phyloP scores from a whole-genome alignment of 2,329 filamentous ascomycete genomes.

The Fusarium aywerte region DNA sequence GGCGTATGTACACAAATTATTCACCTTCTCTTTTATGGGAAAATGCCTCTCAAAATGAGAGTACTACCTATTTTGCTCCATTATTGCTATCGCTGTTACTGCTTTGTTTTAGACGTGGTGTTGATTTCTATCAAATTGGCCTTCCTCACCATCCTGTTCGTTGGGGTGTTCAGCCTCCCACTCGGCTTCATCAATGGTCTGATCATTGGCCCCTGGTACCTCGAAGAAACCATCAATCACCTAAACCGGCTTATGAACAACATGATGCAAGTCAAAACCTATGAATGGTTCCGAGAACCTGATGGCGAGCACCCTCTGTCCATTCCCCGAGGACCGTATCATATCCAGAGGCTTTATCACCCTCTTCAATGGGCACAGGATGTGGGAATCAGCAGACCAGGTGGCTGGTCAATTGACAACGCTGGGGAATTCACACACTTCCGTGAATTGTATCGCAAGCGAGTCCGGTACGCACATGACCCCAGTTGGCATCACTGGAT shows the following conservation, averaged over 20 bases:
- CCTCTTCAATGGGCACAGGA: neutral
- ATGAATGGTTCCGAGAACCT: neutral
- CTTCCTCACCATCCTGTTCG: no score
- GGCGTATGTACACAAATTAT: no score
- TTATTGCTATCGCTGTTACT: no score
- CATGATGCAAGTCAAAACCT: neutral
- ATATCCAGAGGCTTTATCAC: neutral
- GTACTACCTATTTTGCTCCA: no score
- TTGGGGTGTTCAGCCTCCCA: neutral
- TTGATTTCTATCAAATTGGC: no score
- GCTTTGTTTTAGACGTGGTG: no score
- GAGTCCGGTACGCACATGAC: neutral
- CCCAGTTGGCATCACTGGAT: slow-evolving; percentile 1
- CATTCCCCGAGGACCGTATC: neutral
- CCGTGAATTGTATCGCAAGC: neutral
- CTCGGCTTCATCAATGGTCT: neutral
- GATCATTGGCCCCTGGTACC: neutral
- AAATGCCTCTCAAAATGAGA: no score
- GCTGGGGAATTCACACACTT: neutral
- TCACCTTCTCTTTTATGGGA: no score
- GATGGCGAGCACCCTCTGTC: neutral
- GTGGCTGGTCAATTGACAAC: neutral
- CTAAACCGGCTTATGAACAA: rapidly evolving
- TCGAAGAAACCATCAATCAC: rapidly evolving
- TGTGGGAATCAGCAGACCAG: neutral